These are phyloP conservation scores for Xylariaceae sp. DNA, from an alignment of 2,329 filamentous ascomycete genomes.

Conservation along the genomic window DNA sequence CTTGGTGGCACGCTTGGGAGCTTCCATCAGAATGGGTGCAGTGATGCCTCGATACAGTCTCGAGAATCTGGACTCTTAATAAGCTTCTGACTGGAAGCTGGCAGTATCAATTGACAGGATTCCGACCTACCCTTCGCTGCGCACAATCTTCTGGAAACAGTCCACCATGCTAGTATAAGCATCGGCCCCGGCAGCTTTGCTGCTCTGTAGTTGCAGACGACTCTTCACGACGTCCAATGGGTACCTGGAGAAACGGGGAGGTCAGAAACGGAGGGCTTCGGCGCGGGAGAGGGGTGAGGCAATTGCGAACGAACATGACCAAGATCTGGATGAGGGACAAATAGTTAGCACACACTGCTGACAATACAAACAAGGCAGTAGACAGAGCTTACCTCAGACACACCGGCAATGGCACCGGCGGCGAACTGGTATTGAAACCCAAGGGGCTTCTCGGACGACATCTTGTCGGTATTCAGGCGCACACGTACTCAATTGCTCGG, in stretches of 20 bases:
- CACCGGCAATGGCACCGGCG: constrained; percentile 85
- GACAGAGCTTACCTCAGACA: constrained; percentile 74
- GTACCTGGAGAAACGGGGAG: constrained; percentile 64
- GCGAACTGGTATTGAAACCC: constrained; percentile 24
- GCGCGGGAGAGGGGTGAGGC: constrained; percentile 4
- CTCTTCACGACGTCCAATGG: constrained; percentile 98
- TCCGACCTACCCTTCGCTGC: constrained; percentile 76
- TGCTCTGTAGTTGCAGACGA: constrained; percentile 89
- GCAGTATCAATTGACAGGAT: neutral
- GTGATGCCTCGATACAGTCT: constrained; percentile 93
- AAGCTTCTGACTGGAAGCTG: too few species aligned
- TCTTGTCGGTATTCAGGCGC: too few species aligned
- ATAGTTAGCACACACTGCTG: constrained; percentile 14
- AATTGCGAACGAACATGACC: constrained; percentile 79
- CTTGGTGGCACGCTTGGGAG: constrained; percentile 84
- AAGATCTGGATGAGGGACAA: constrained; percentile 61
- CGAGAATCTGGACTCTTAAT: constrained; percentile 68
- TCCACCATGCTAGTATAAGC: constrained; percentile 96
- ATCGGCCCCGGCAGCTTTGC: constrained; percentile 68
- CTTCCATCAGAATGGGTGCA: constrained; percentile 97
- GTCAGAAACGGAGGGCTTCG: constrained; percentile 18
- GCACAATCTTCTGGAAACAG: constrained; percentile 96
- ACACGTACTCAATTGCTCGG: constrained; percentile 1
- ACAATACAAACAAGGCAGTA: neutral
- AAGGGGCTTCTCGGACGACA: constrained; percentile 21